Conservation (phyloP, 2,329 filamentous ascomycete species). For the Fusarium floridanum region DNA sequence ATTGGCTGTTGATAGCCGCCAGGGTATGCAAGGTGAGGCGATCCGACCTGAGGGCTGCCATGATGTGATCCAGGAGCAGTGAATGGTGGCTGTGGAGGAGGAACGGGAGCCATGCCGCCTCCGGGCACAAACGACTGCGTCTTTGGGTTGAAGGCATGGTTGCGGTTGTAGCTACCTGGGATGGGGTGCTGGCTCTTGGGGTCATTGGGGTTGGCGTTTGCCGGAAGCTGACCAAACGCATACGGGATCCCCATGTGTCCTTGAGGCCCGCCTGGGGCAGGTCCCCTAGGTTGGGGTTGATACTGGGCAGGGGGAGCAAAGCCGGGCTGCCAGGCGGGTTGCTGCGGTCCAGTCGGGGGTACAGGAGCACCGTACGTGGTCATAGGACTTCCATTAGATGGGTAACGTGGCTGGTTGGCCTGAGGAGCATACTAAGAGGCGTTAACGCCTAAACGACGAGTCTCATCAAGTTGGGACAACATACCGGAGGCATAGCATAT, state of each 20-base stretch:
- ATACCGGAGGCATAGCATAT: constrained; percentile 62
- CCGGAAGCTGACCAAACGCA: constrained; percentile 82
- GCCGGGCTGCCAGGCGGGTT: constrained; percentile 55
- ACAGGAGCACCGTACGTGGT: constrained; percentile 53
- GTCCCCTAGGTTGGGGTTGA: constrained; percentile 47
- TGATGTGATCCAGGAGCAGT: constrained; percentile 63
- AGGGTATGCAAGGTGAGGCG: constrained; percentile 64
- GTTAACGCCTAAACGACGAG: constrained; percentile 25
- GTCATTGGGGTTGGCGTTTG: constrained; percentile 76
- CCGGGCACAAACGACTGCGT: constrained; percentile 90
- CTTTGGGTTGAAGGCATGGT: constrained; percentile 90
- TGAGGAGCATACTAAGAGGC: constrained; percentile 48
- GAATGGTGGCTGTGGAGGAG: constrained; percentile 62
- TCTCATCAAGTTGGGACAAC: constrained; percentile 42
- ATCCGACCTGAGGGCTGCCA: constrained; percentile 66
- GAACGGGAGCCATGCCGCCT: constrained; percentile 63
- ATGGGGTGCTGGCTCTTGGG: constrained; percentile 84
- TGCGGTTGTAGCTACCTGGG: constrained; percentile 83
- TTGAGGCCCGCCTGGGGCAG: constrained; percentile 49
- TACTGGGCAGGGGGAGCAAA: constrained; percentile 50
- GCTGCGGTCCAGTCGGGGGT: constrained; percentile 46
- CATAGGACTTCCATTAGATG: constrained; percentile 52
- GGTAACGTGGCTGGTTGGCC: constrained; percentile 50
- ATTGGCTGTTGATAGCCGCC: constrained; percentile 61
- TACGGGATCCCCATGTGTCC: constrained; percentile 67